phyloP scores from a whole-genome alignment of 768 basidiomycete species.

The Leccinellum albellum region DNA sequence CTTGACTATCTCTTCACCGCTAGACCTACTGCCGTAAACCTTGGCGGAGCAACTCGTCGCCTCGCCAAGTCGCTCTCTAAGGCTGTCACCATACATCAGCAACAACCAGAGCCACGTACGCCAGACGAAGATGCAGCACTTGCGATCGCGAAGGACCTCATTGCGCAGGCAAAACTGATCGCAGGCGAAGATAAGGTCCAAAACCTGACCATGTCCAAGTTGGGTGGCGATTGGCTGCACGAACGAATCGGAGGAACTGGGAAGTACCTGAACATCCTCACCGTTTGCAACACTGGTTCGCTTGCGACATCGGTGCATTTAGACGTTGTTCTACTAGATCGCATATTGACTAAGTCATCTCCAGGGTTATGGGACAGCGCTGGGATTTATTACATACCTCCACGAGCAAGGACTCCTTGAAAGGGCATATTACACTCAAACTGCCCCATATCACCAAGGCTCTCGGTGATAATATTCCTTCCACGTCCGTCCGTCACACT shows the following conservation, averaged over 20 bases:
- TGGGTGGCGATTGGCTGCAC: slow-evolving; percentile 84
- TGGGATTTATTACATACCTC: slow-evolving; percentile 90
- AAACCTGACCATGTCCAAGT: slow-evolving; percentile 79
- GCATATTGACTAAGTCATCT: neutral
- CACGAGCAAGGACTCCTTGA: slow-evolving; percentile 73
- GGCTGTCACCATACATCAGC: slow-evolving; percentile 14
- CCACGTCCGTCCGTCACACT: neutral
- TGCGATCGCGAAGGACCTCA: slow-evolving; percentile 53
- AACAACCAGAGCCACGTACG: slow-evolving; percentile 10
- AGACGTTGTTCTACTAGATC: slow-evolving; percentile 1
- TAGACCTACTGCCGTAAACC: slow-evolving; percentile 95
- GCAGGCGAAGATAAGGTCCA: slow-evolving; percentile 84
- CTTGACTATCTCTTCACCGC: slow-evolving; percentile 78
- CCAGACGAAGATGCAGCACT: slow-evolving; percentile 36
- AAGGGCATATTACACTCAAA: slow-evolving; percentile 90
- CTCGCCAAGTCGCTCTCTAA: slow-evolving; percentile 47
- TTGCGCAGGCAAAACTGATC: slow-evolving; percentile 70
- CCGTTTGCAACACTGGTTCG: slow-evolving; percentile 97
- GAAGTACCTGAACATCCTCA: slow-evolving; percentile 71
- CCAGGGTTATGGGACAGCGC: slow-evolving; percentile 92
- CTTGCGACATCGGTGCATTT: slow-evolving; percentile 79
- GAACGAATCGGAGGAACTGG: slow-evolving; percentile 35
- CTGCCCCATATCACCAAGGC: slow-evolving; percentile 92
- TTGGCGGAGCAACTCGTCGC: slow-evolving; percentile 78
- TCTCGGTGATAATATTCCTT: slow-evolving; percentile 47